Evolutionary conservation across 805 yeast genomes (phyloP).

Genomic region (Scheffersomyces stipitis): DNA sequence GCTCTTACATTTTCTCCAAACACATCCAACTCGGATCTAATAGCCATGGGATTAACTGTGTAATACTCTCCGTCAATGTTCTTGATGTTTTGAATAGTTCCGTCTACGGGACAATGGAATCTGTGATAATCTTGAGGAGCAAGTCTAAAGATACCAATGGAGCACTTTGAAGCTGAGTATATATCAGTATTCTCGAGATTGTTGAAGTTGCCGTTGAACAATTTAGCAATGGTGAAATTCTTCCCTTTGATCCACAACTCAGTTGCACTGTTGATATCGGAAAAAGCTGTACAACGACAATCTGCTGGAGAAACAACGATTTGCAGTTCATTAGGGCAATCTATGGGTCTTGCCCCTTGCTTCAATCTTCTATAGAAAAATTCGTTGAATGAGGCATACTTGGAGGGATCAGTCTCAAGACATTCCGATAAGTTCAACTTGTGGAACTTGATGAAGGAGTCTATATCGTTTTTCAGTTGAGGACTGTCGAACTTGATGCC

Average conservation of each 20-base stretch:
- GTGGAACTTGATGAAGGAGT: constrained; percentile 79
- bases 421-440: constrained; percentile 76
- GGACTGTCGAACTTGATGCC: constrained; percentile 82
- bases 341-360: constrained; percentile 70
- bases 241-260: constrained; percentile 88
- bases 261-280: constrained; percentile 59
- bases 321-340: constrained; percentile 48
- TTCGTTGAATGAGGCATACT: constrained; percentile 76
- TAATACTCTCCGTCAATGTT: constrained; percentile 87
- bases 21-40: constrained; percentile 83
- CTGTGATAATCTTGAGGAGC: constrained; percentile 98
- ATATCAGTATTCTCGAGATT: constrained; percentile 39
- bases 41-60: constrained; percentile 97
- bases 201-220: constrained; percentile 50
- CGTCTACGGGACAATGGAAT: constrained; percentile 86
- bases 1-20: constrained; percentile 89
- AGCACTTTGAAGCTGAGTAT: constrained; percentile 43
- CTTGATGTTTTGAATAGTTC: constrained; percentile 62
- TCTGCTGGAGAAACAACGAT: constrained; percentile 82
- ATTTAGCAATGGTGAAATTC: constrained; percentile 63
- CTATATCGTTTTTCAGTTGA: constrained; percentile 63
- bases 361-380: constrained; percentile 80
- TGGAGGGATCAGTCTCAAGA: constrained; percentile 42
- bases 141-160: constrained; percentile 77
- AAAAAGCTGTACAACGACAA: constrained; percentile 75